phyloP scores from a whole-genome alignment of 306 rosid genomes.

The Acacia confusa region DNA sequence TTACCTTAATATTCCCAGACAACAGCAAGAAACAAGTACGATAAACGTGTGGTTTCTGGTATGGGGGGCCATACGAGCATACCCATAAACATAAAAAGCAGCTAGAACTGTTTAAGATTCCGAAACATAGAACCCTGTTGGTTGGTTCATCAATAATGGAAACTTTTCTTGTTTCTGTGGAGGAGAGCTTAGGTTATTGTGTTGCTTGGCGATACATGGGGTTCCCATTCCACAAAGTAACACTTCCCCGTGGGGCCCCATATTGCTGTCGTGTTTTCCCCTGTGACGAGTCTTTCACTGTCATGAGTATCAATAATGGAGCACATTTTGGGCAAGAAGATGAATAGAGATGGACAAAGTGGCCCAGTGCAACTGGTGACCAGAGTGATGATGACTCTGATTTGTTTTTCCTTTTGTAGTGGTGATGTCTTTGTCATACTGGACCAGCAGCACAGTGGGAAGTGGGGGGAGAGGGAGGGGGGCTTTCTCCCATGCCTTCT shows the following conservation, averaged over 20 bases:
- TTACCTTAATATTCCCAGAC: constrained; percentile 3
- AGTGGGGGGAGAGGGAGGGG: constrained; percentile 24
- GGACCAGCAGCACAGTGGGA: constrained; percentile 43
- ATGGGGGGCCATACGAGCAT: constrained; percentile 3
- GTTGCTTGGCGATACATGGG: constrained; percentile 27
- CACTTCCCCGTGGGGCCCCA: constrained; percentile 28
- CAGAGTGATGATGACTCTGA: constrained; percentile 22
- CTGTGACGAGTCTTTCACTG: constrained; percentile 20
- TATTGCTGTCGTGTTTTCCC: constrained; percentile 4
- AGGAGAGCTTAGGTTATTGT: not conserved
- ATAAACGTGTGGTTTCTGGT: not conserved
- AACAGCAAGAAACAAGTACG: not conserved
- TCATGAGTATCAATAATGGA: constrained; percentile 8
- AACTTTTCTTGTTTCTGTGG: constrained; percentile 21
- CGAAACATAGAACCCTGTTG: constrained; percentile 7
- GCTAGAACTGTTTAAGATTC: not conserved
- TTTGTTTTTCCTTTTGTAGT: constrained; percentile 30
- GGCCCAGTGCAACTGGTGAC: constrained; percentile 23
- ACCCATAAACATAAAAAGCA: not conserved
- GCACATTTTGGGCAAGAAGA: not conserved
- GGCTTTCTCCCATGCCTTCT: constrained; percentile 9
- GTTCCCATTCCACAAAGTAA: not conserved
- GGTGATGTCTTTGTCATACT: constrained; percentile 38
- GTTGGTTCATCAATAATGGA: constrained; percentile 21
- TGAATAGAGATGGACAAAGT: not conserved